A percentile compares a stretch with the other conserved stretches of the same genome.
Conservation (phyloP, 108 stramenopile genomes). For the Parmales sp. region DNA sequence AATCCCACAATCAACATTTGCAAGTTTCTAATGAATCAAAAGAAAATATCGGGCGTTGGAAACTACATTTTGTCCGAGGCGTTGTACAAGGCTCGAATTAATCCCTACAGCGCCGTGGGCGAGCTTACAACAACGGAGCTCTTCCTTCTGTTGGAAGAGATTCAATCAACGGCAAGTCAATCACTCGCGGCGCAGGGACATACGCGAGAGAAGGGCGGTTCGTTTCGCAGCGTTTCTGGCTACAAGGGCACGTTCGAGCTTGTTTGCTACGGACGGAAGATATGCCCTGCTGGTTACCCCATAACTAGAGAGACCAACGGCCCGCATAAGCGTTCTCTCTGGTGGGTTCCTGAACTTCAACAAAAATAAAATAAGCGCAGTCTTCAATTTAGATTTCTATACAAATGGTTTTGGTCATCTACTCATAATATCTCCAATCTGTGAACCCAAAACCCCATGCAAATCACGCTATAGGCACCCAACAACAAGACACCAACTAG, state of each 20-base stretch:
- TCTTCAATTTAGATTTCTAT: no score
- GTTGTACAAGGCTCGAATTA: constrained; percentile 53
- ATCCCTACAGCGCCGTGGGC: constrained; percentile 56
- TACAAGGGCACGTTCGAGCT: constrained; percentile 44
- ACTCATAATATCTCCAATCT: constrained; percentile 56
- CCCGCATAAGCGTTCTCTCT: no score
- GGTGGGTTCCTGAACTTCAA: no score
- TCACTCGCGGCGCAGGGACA: constrained; percentile 54
- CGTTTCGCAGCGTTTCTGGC: constrained; percentile 40
- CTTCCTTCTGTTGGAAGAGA: constrained; percentile 34
- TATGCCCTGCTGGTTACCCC: no score
- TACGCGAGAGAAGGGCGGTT: constrained; percentile 38
- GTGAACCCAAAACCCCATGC: constrained; percentile 75
- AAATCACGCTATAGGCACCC: constrained; percentile 71
- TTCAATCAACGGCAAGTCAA: constrained; percentile 21
- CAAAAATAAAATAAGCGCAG: no score
- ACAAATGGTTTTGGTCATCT: constrained; percentile 28
- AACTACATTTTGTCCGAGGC: constrained; percentile 75
- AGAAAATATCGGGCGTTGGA: constrained; percentile 39
- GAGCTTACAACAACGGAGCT: constrained; percentile 45
- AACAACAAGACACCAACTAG: constrained; percentile 57
- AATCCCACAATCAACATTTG: constrained; percentile 58
- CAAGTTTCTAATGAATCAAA: constrained; percentile 76
- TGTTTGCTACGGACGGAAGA: constrained; percentile 55
- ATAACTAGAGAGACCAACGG: no score